A percentile compares a stretch with the other conserved stretches of the same genome.
phyloP scores from a whole-genome alignment of 306 rosid species.

The Inga laurina region DNA sequence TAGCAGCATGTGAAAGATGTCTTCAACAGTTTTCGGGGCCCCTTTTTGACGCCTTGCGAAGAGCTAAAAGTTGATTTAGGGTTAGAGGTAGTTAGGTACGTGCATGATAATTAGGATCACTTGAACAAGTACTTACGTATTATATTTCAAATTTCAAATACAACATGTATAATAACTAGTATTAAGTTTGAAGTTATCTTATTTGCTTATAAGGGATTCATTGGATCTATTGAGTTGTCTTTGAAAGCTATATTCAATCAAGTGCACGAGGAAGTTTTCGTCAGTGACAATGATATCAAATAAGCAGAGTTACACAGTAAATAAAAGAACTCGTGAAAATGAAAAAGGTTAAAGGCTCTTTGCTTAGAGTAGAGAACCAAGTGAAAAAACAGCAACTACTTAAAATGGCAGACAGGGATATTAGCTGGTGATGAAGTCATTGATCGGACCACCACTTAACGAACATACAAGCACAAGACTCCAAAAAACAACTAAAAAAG shows the following conservation, averaged over 20 bases:
- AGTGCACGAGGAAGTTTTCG: not conserved
- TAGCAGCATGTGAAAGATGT: not conserved
- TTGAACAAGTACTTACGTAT: not conserved
- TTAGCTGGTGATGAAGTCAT: not conserved
- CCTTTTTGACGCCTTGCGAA: not conserved
- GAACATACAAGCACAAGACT: slow-evolving; percentile 27
- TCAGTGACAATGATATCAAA: not conserved
- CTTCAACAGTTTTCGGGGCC: not conserved
- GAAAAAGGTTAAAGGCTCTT: not conserved
- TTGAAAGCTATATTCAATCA: not conserved
- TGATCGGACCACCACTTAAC: slow-evolving; percentile 36
- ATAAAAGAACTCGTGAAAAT: not conserved
- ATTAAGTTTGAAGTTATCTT: not conserved
- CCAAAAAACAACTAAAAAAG: slow-evolving; percentile 29
- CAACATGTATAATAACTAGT: not conserved
- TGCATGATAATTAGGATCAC: not conserved
- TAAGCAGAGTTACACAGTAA: not conserved
- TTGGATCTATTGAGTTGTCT: not conserved
- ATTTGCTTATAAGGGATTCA: not conserved
- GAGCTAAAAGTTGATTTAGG: not conserved
- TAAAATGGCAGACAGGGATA: not conserved
- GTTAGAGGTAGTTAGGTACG: not conserved
- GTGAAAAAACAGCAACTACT: not conserved
- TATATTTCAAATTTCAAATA: not conserved
- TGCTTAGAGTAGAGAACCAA: not conserved